These are phyloP conservation scores for Eucalyptus curtisii DNA, from an alignment of 345 rosid genomes.

Conservation along the genomic window DNA sequence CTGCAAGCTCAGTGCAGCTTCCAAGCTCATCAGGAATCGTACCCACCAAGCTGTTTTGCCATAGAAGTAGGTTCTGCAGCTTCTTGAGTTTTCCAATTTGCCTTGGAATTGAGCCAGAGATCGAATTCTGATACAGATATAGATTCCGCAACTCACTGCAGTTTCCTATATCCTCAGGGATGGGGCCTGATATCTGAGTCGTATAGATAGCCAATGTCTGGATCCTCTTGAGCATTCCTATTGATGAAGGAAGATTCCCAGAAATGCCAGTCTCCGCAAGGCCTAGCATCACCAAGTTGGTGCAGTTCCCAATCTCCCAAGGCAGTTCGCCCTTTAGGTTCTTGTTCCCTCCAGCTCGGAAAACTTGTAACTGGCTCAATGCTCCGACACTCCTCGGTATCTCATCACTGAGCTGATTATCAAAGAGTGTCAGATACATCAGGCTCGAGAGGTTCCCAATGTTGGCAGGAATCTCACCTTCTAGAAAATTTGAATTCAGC, in stretches of 20 bases:
- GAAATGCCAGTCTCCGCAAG: conserved; percentile 93
- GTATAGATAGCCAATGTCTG: conserved; percentile 82
- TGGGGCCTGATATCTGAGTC: conserved; percentile 57
- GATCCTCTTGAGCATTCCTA: conserved; percentile 57
- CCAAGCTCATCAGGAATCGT: conserved; percentile 64
- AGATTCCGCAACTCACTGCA: conserved; percentile 81
- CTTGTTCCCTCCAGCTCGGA: conserved; percentile 89
- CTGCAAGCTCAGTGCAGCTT: conserved; percentile 47
- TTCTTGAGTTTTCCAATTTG: conserved; percentile 55
- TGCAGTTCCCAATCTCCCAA: conserved; percentile 83
- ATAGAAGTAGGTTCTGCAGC: conserved; percentile 71
- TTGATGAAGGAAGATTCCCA: conserved; percentile 60
- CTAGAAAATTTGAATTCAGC: conserved; percentile 63
- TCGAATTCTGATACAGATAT: conserved; percentile 79
- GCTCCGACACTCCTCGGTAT: conserved; percentile 65
- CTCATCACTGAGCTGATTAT: conserved; percentile 65
- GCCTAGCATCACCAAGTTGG: conserved; percentile 65
- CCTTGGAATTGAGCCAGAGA: conserved; percentile 67
- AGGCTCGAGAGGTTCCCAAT: conserved; percentile 56
- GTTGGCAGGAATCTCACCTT: conserved; percentile 64
- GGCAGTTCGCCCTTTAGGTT: conserved; percentile 84
- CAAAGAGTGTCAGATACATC: conserved; percentile 51
- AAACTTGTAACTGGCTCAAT: conserved; percentile 36
- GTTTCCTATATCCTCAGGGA: conserved; percentile 74
- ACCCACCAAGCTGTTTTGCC: conserved; percentile 93